These are phyloP conservation scores for Exophiala alcalophila DNA, from an alignment of 2,329 filamentous ascomycete genomes.

Conservation along the genomic window DNA sequence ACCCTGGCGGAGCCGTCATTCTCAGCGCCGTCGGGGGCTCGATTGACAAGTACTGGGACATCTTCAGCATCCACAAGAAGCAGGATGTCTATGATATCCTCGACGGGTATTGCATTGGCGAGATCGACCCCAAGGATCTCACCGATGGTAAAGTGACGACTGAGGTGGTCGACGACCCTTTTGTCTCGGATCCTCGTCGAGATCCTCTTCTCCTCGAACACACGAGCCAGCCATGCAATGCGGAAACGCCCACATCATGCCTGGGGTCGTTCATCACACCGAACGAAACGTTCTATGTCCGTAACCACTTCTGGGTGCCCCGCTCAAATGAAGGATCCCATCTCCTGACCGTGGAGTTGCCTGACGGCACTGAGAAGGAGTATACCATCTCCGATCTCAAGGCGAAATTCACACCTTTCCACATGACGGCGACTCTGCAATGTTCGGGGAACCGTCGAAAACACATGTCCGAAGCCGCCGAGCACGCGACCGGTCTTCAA, in stretches of 20 bases:
- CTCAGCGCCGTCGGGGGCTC: constrained; percentile 62
- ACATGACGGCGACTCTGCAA: constrained; percentile 56
- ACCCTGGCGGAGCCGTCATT: constrained; percentile 67
- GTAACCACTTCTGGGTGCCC: constrained; percentile 65
- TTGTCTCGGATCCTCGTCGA: constrained; percentile 50
- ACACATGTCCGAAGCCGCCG: constrained; percentile 55
- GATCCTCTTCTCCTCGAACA: constrained; percentile 52
- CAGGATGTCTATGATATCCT: constrained; percentile 64
- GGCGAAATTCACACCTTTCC: constrained; percentile 47
- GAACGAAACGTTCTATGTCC: constrained; percentile 57
- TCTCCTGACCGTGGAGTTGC: constrained; percentile 54
- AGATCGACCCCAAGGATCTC: constrained; percentile 58
- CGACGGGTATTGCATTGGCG: constrained; percentile 62
- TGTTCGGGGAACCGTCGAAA: constrained; percentile 60
- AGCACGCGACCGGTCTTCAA: constrained; percentile 55
- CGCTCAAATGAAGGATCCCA: constrained; percentile 44
- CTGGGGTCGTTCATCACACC: constrained; percentile 56
- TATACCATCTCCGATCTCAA: constrained; percentile 58
- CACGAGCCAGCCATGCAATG: constrained; percentile 59
- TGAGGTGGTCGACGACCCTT: constrained; percentile 43
- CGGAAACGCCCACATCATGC: constrained; percentile 55
- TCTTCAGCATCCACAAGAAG: constrained; percentile 66
- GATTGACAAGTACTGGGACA: constrained; percentile 67
- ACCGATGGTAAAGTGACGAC: constrained; percentile 54
- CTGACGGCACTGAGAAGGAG: constrained; percentile 51